Conservation (phyloP, 164 flowering plant species). For the Paratinospora sagittata region DNA sequence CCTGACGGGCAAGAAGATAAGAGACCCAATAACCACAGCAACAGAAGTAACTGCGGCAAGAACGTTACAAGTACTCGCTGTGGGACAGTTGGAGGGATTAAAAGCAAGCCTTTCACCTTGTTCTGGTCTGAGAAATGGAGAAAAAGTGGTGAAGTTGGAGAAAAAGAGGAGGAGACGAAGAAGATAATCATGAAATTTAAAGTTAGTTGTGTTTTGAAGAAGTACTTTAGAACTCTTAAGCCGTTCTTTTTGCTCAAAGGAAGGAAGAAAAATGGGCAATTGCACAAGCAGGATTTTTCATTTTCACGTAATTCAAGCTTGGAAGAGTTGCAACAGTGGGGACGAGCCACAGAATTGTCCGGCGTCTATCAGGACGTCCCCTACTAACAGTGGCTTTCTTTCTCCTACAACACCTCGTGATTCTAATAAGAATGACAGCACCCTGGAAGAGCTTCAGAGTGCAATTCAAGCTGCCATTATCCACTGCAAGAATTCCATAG, state of each 20-base stretch:
- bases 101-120: conserved; percentile 57
- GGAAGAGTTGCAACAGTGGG: conserved; percentile 27
- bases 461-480: conserved; percentile 98
- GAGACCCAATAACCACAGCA: conserved; percentile 10
- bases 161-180: conserved; percentile 20
- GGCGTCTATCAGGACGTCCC: conserved; percentile 81
- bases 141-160: conserved; percentile 26
- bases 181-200: conserved; percentile 41
- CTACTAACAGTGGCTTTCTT: conserved; percentile 68
- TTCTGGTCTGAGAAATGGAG: conserved; percentile 46
- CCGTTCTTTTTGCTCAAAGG: conserved; percentile 45
- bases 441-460: conserved; percentile 90
- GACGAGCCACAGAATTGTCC: conserved; percentile 40
- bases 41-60: conserved; percentile 3
- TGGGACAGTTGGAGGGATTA: conserved; percentile 18
- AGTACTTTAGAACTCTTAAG: conserved; percentile 52
- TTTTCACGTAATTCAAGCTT: conserved; percentile 38
- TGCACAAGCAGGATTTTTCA: conserved; percentile 40
- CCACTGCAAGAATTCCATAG: conserved; percentile 88
- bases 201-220: conserved; percentile 36
- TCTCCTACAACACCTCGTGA: conserved; percentile 26
- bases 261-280: conserved; percentile 26
- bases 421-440: conserved; percentile 47
- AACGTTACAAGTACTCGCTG: neutral
- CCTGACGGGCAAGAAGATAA: conserved; percentile 24